Evolutionary conservation across 371 early-diverging fungal species (phyloP).

Genomic region (Enterocytospora artemiae): DNA sequence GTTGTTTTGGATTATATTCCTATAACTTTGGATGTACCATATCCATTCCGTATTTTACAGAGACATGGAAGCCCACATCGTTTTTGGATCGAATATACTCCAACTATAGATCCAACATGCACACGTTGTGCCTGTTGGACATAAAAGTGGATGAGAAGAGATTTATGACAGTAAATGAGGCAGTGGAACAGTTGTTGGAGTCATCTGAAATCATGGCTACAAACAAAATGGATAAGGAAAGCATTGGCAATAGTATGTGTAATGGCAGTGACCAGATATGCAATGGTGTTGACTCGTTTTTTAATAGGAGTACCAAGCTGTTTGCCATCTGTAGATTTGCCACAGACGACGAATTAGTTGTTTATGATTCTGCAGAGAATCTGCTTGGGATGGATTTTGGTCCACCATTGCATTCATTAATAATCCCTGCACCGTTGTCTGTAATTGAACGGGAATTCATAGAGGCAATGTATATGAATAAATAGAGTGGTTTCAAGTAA

Average conservation of each 20-base stretch:
- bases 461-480: constrained; percentile 39
- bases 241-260: too few relatives aligned
- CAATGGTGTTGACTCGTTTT: not conserved
- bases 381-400: constrained; percentile 69
- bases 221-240: not conserved
- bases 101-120: constrained; percentile 72
- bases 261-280: constrained; percentile 50
- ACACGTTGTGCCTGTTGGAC: constrained; percentile 89
- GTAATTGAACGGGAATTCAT: constrained; percentile 72
- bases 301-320: constrained; percentile 68
- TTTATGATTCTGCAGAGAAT: constrained; percentile 74
- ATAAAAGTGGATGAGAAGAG: constrained; percentile 90
- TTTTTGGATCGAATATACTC: constrained; percentile 80
- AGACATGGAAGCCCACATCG: constrained; percentile 83
- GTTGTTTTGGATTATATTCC: constrained; percentile 87
- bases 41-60: constrained; percentile 91
- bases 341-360: constrained; percentile 66
- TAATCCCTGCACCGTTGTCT: constrained; percentile 77
- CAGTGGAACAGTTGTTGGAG: constrained; percentile 78
- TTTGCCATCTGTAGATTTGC: constrained; percentile 87
- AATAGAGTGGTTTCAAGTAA: too few relatives aligned
- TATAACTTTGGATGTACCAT: constrained; percentile 95
- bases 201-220: too few relatives aligned
- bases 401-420: constrained; percentile 83
- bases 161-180: constrained; percentile 89